Evolutionary conservation across 108 stramenopile genomes (phyloP).

Genomic region (Seminavis robusta): DNA sequence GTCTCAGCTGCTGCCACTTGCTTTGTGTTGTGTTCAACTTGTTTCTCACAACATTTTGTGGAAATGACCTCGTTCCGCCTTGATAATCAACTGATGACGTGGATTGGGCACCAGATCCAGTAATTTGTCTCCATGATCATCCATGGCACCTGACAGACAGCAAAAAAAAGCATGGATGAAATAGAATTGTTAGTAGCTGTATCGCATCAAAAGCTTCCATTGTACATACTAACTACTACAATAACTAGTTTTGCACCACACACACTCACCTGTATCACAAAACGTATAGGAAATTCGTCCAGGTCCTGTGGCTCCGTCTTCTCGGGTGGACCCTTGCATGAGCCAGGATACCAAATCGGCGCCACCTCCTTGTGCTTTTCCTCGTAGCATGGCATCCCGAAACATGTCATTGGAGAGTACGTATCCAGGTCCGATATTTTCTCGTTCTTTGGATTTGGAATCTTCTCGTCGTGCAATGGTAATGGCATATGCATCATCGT

Average conservation of each 20-base stretch:
- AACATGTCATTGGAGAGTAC: slow-evolving; percentile 80
- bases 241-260: too few species aligned
- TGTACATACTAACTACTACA: too few species aligned
- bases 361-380: slow-evolving; percentile 6
- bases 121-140: slow-evolving; percentile 52
- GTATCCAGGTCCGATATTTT: slow-evolving; percentile 48
- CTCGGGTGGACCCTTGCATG: slow-evolving; percentile 4
- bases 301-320: slow-evolving; percentile 28
- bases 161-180: too few species aligned
- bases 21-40: too few species aligned
- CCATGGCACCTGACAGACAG: too few species aligned
- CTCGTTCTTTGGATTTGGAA: too few species aligned
- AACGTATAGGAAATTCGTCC: slow-evolving; percentile 78
- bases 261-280: slow-evolving; percentile 66
- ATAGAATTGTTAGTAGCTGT: too few species aligned
- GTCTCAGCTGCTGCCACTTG: too few species aligned
- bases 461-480: slow-evolving; percentile 72
- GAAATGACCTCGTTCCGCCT: too few species aligned
- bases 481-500: slow-evolving; percentile 81
- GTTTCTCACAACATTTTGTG: too few species aligned
- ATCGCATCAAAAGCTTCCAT: too few species aligned
- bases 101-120: slow-evolving; percentile 84
- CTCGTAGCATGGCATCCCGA: slow-evolving; percentile 89
- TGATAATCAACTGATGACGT: too few species aligned
- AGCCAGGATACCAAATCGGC: neutral